Conservation (phyloP, 805 yeast genomes). For the Hanseniaspora clermontiae region DNA sequence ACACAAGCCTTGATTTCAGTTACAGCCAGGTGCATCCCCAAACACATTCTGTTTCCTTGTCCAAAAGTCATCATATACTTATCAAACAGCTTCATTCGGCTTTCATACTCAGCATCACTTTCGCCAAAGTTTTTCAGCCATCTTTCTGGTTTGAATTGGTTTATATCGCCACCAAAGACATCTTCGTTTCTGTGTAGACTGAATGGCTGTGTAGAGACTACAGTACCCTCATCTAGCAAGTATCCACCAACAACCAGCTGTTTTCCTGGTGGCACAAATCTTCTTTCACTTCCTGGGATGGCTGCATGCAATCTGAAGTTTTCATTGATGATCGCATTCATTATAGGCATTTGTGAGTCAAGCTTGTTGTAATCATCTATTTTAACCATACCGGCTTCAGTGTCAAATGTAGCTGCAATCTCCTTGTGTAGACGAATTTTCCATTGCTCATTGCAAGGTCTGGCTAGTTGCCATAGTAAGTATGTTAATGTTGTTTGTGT, state of each 20-base stretch:
- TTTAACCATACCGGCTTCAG: conserved; percentile 20
- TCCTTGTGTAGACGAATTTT: conserved; percentile 42
- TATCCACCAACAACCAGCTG: conserved; percentile 17
- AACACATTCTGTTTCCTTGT: conserved; percentile 60
- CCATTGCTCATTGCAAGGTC: conserved; percentile 33
- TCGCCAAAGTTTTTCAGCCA: conserved; percentile 40
- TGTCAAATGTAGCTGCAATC: conserved; percentile 26
- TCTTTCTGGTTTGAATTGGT: conserved; percentile 44
- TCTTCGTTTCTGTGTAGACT: conserved; percentile 42
- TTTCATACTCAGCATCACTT: conserved; percentile 25
- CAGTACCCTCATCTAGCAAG: conserved; percentile 41
- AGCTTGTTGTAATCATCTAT: conserved; percentile 29
- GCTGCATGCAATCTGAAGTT: conserved; percentile 51
- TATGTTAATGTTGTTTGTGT: conserved; percentile 55
- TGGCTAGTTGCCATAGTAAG: conserved; percentile 45
- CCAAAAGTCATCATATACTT: conserved; percentile 57
- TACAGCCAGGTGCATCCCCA: conserved; percentile 56
- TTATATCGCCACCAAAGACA: conserved; percentile 40
- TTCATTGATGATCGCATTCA: conserved; percentile 53
- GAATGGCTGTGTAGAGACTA: conserved; percentile 54
- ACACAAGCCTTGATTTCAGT: conserved; percentile 51
- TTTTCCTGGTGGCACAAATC: conserved; percentile 32
- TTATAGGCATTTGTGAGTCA: conserved; percentile 37
- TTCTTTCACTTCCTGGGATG: conserved; percentile 63
- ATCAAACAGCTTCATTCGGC: conserved; percentile 35